These are phyloP conservation scores for Penicillium sp. DNA, from an alignment of 2,329 filamentous ascomycete genomes.

Conservation along the genomic window DNA sequence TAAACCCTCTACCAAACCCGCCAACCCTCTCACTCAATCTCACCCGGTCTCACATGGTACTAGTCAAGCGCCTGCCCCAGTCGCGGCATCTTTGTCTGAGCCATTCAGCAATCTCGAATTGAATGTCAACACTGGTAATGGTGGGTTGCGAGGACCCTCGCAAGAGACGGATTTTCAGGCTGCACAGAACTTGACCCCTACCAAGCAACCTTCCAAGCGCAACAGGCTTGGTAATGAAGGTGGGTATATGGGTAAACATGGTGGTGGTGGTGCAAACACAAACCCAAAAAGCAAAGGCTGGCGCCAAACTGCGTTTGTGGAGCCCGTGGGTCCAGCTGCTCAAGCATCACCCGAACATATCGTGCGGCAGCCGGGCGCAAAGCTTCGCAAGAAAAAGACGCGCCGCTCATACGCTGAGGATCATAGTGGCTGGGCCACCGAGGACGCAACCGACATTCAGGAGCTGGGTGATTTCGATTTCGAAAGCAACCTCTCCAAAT, in stretches of 20 bases:
- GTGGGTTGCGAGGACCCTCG: constrained; percentile 7
- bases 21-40: constrained; percentile 13
- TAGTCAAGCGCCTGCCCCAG: constrained; percentile 17
- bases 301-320: constrained; percentile 66
- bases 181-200: constrained; percentile 19
- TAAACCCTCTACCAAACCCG: constrained; percentile 26
- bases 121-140: constrained; percentile 25
- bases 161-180: constrained; percentile 19
- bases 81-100: constrained; percentile 45
- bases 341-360: constrained; percentile 40
- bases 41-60: constrained; percentile 23
- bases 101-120: constrained; percentile 47
- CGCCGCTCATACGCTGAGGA: constrained; percentile 51
- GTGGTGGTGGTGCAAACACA: constrained; percentile 31
- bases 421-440: constrained; percentile 88
- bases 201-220: constrained; percentile 35
- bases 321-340: constrained; percentile 45
- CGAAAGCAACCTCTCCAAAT: constrained; percentile 82
- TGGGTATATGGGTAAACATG: constrained; percentile 38
- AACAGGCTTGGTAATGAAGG: constrained; percentile 50
- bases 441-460: constrained; percentile 91
- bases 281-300: constrained; percentile 61
- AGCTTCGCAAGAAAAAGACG: constrained; percentile 49
- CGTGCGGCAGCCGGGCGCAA: constrained; percentile 29
- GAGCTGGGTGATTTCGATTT: constrained; percentile 96